Percentiles rank a stretch among this genome's conserved stretches.
phyloP scores from a whole-genome alignment of 2,329 filamentous ascomycete genomes.

The Botrytis fabae region DNA sequence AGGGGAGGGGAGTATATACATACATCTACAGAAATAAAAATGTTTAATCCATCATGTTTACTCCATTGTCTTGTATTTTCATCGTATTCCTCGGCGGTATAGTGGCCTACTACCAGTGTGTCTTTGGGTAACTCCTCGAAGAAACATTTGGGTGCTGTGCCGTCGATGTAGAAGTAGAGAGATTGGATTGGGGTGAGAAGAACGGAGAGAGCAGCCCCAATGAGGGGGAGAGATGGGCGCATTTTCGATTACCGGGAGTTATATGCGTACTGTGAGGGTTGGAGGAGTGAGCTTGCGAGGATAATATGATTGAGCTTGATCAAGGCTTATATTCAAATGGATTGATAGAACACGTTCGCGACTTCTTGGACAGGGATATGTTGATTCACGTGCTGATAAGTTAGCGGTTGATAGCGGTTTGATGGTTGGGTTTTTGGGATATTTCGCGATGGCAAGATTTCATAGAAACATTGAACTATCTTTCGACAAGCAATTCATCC shows the following conservation, averaged over 20 bases:
- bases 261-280: slow-evolving; percentile 4
- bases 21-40: slow-evolving; percentile 89
- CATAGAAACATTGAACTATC: background rate
- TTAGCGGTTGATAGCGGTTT: slow-evolving; percentile 1
- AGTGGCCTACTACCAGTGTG: slow-evolving; percentile 92
- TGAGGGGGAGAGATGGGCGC: slow-evolving; percentile 62
- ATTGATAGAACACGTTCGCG: slow-evolving; percentile 26
- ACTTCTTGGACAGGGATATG: slow-evolving; percentile 16
- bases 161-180: slow-evolving; percentile 95
- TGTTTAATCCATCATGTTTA: slow-evolving; percentile 72
- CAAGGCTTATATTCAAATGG: slow-evolving; percentile 1
- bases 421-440: background rate
- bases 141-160: slow-evolving; percentile 86
- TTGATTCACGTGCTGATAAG: slow-evolving; percentile 21
- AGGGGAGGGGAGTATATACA: slow-evolving; percentile 36
- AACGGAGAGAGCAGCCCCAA: slow-evolving; percentile 57
- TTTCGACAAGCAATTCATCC: slow-evolving; percentile 8
- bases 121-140: slow-evolving; percentile 98
- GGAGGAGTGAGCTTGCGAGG: slow-evolving; percentile 1
- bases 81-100: slow-evolving; percentile 82
- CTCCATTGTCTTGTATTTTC: slow-evolving; percentile 66
- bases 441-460: slow-evolving; percentile 13
- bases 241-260: slow-evolving; percentile 43
- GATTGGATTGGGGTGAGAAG: slow-evolving; percentile 68
- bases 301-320: background rate